Evolutionary conservation across 805 yeast species (phyloP).

Genomic region (Candida xyloterini): DNA sequence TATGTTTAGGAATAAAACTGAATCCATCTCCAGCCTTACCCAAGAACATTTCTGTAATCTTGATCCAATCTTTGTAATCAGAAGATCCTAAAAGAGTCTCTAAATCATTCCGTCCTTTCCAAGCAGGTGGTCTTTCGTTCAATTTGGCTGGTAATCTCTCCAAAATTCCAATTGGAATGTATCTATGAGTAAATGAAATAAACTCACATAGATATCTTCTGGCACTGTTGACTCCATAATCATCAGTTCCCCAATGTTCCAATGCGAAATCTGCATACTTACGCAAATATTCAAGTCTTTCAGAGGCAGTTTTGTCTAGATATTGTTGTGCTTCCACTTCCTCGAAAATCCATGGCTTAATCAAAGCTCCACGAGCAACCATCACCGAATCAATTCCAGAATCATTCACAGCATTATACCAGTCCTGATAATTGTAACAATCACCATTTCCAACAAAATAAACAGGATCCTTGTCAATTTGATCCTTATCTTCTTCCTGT

Average conservation of each 20-base stretch:
- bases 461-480: constrained; percentile 56
- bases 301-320: constrained; percentile 85
- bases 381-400: constrained; percentile 86
- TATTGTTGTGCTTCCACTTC: constrained; percentile 88
- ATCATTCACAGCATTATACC: constrained; percentile 67
- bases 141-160: constrained; percentile 84
- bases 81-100: constrained; percentile 85
- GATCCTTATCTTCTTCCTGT: constrained; percentile 58
- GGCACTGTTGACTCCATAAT: constrained; percentile 83
- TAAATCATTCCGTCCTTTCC: constrained; percentile 89
- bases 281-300: constrained; percentile 73
- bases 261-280: constrained; percentile 76
- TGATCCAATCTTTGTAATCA: constrained; percentile 93
- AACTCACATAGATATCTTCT: constrained; percentile 93
- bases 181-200: constrained; percentile 89
- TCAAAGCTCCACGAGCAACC: constrained; percentile 97
- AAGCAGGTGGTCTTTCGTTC: constrained; percentile 90
- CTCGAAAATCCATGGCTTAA: constrained; percentile 98
- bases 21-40: constrained; percentile 80
- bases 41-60: constrained; percentile 89
- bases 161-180: constrained; percentile 89
- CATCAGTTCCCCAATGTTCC: constrained; percentile 98
- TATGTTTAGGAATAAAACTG: constrained; percentile 88
- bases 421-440: constrained; percentile 79
- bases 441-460: constrained; percentile 96